A percentile compares a stretch with the other conserved stretches of the same genome.
These are phyloP conservation scores for Glycine latifolia DNA, from an alignment of 306 rosid genomes.

Conservation along the genomic window DNA sequence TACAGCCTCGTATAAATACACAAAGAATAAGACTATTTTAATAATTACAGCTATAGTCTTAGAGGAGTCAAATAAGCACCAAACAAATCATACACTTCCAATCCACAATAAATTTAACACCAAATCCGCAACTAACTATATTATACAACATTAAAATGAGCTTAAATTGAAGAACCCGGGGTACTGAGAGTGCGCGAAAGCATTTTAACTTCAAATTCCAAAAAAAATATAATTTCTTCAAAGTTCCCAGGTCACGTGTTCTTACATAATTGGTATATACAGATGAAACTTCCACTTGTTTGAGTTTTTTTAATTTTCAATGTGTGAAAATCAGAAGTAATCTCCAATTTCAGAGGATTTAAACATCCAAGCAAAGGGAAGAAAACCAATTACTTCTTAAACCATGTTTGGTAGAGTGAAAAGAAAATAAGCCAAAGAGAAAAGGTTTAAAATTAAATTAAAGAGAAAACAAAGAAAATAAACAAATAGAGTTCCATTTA, in stretches of 20 bases:
- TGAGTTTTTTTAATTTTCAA: too few species aligned
- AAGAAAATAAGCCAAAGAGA: too few species aligned
- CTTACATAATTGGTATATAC: neutral
- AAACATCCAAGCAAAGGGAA: too few species aligned
- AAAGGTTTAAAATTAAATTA: too few species aligned
- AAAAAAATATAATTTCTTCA: neutral
- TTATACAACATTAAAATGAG: neutral
- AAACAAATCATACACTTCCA: neutral
- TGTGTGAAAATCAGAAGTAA: too few species aligned
- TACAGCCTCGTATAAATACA: neutral
- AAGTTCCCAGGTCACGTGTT: neutral
- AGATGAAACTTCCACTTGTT: neutral
- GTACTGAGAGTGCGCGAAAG: neutral
- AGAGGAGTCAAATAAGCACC: constrained; percentile 33
- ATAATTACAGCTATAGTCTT: neutral
- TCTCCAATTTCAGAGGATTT: too few species aligned
- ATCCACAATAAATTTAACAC: constrained; percentile 6
- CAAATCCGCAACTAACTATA: neutral
- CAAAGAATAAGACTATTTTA: neutral
- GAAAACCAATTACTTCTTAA: too few species aligned
- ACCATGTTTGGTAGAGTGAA: too few species aligned
- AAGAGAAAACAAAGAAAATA: too few species aligned
- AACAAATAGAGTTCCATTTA: too few species aligned
- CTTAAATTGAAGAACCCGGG: neutral
- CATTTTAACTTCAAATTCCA: neutral